Conservation (phyloP, 129 eudicot species). For the Centaurea solstitialis region DNA sequence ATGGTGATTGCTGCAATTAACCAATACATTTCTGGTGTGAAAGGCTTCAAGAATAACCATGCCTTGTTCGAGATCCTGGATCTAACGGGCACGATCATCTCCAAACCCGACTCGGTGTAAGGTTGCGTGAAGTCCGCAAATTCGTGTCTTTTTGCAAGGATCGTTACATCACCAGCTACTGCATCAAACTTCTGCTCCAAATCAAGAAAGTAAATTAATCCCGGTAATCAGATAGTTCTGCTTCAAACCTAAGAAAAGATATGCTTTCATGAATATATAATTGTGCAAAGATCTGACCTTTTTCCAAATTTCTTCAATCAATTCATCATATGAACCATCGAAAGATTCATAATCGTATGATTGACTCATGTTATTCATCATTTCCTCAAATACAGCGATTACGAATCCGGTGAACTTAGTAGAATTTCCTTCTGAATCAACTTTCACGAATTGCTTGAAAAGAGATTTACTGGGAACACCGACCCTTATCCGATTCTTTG, state of each 20-base stretch:
- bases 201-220: not conserved
- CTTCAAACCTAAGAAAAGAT: not conserved
- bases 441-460: slow-evolving; percentile 43
- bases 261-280: not conserved
- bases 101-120: slow-evolving; percentile 46
- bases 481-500: slow-evolving; percentile 31
- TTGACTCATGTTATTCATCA: slow-evolving; percentile 21
- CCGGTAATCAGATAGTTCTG: too few species aligned
- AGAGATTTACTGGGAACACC: slow-evolving; percentile 46
- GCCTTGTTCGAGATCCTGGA: slow-evolving; percentile 25
- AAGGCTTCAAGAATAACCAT: slow-evolving; percentile 61
- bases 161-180: slow-evolving; percentile 63
- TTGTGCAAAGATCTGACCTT: slow-evolving; percentile 30
- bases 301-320: slow-evolving; percentile 29
- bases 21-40: slow-evolving; percentile 50
- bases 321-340: slow-evolving; percentile 26
- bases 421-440: slow-evolving; percentile 3
- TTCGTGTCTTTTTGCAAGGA: slow-evolving; percentile 19
- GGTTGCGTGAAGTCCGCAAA: slow-evolving; percentile 59
- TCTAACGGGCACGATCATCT: slow-evolving; percentile 53
- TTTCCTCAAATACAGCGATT: slow-evolving; percentile 41
- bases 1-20: slow-evolving; percentile 32
- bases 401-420: slow-evolving; percentile 36
- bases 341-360: slow-evolving; percentile 18
- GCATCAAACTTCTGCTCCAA: slow-evolving; percentile 49